Evolutionary conservation across 345 rosid species (phyloP), one percentile per base, ranked within the genome.

Genomic region (Populus alba): DNA sequence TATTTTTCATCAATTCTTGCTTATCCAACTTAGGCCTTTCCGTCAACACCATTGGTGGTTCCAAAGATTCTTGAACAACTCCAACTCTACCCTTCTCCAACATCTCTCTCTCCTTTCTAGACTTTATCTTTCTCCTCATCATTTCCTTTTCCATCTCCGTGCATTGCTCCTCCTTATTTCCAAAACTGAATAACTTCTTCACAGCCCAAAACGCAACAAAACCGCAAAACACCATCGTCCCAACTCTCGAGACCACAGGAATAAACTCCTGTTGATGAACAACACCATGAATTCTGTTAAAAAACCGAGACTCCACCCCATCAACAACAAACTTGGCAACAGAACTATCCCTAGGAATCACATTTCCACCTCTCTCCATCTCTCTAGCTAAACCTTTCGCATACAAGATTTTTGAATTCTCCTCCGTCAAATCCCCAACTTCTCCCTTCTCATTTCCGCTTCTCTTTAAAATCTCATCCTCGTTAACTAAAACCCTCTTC

Each of bases 41-140:
- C 77, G 81, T 75, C 15, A 77, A 69, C 68, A 71, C 68, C 75
- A 29, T 43, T 5, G 77, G 68, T 15, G 78, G 73, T 73, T 89
- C 88, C 31, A 25, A 13, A 77, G 78, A 66, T 75, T 85, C 87
- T 53, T 73, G 86, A 72, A 88, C 78, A 85, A 95, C 86, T 82
- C 90, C 95, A 57, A 91, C 83, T 20, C 72, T 25, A 79, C 81
- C 90, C 81, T 85, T 87, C 88, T 82, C 85, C 71, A 72, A 67
- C 33, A 47, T 70, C 81, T 90, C 91, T 77, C 85, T 89, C 82
- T 86, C 88, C 82, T 86, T 85, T 77, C 97, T 85, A 31, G 89
- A 82, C 75, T 88, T 89, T 73, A 89, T 85, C 91, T 92, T 92
- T 77, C 97, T 90, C 89, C 89, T 86, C 93, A 93, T 83, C 97